Evolutionary conservation across 1,284 basidiomycete species (phyloP).

Genomic region (Earliella scabrosa): DNA sequence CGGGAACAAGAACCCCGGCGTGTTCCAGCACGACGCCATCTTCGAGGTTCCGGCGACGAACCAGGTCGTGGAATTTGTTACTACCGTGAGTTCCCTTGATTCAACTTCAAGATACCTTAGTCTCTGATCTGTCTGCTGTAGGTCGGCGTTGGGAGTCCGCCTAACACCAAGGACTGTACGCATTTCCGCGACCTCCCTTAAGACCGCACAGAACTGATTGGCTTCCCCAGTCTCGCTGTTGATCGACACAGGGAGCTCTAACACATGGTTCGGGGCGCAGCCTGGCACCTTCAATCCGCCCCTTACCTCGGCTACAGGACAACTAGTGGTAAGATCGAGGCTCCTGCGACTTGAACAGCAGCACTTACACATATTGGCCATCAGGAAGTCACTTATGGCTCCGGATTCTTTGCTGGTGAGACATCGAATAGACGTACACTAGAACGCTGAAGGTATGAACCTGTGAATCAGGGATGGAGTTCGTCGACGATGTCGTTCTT

Average conservation of each 20-base stretch:
- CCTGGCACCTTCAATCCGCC: constrained; percentile 37
- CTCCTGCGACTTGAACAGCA: not conserved
- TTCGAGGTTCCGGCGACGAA: constrained; percentile 26
- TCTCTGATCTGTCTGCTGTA: not conserved
- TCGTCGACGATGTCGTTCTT: constrained; percentile 32
- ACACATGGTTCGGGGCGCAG: constrained; percentile 65
- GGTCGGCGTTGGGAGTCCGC: constrained; percentile 28
- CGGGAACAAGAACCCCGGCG: not conserved
- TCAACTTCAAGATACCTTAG: not conserved
- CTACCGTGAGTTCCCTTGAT: constrained; percentile 19
- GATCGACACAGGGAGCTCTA: constrained; percentile 42
- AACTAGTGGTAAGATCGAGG: constrained; percentile 15
- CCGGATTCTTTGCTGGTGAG: constrained; percentile 52
- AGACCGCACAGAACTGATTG: not conserved
- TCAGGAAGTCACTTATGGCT: constrained; percentile 58
- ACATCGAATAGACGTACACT: not conserved
- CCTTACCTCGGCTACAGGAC: constrained; percentile 33
- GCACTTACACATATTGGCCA: too few relatives aligned
- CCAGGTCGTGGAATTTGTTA: constrained; percentile 28
- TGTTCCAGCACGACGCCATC: constrained; percentile 5
- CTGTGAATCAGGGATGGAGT: constrained; percentile 19
- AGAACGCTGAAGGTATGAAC: not conserved
- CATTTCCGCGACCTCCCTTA: constrained; percentile 5
- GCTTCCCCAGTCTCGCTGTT: constrained; percentile 18
- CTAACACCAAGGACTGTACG: constrained; percentile 24